Base-by-base conservation (phyloP, 352 stramenopile species). In the Phytophthora nicotianae region DNA sequence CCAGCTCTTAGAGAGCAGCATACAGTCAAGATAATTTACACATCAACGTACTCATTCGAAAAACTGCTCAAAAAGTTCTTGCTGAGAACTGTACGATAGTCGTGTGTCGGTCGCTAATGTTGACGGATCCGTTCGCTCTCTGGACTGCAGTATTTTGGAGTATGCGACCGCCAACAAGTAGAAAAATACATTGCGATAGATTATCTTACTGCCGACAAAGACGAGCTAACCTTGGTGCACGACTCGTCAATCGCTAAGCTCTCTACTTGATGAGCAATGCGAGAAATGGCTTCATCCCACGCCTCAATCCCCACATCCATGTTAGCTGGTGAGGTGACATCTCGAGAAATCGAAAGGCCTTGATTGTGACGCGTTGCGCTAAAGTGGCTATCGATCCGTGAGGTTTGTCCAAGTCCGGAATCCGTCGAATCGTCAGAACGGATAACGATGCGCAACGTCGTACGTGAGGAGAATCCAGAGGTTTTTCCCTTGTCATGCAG, bases 231-330 rank as follows among this genome's bases (percentile, higher is more conserved):
- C 24, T 55, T 50, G 17, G 55, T n/a, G 16, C 35, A 58, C 6
- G 56, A 54, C 0, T 69, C 56, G 32, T 75, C 62, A 5, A 75
- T 53, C 32, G 54, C 46, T 33, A 75, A 37, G 21, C 42, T 68
- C 54, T 75, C 67, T 11, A 75, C 59, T 50, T 65, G 67, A 20
- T 60, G 33, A 21, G 46, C 38, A 19, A 72, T 65, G 20, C 29
- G 35, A 49, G 57, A 56, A 24, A 63, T 62, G 4, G 50, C 27
- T 50, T 62, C 63, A 16, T 62, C 63, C 63, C 63, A 71, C 6
- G 16, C 45, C 26, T 58, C 42, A 33, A 66, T 26, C 10, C 57
- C 62, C 9, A 46, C 16, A 17, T 61, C 42, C 23, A 71, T 4
- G 13, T 58, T 71, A 5, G 37, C 9, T 7, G 43, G 17, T 7